These are phyloP conservation scores for Sarocladiaceae sp. DNA, from an alignment of 2,329 filamentous ascomycete genomes.

Conservation along the genomic window DNA sequence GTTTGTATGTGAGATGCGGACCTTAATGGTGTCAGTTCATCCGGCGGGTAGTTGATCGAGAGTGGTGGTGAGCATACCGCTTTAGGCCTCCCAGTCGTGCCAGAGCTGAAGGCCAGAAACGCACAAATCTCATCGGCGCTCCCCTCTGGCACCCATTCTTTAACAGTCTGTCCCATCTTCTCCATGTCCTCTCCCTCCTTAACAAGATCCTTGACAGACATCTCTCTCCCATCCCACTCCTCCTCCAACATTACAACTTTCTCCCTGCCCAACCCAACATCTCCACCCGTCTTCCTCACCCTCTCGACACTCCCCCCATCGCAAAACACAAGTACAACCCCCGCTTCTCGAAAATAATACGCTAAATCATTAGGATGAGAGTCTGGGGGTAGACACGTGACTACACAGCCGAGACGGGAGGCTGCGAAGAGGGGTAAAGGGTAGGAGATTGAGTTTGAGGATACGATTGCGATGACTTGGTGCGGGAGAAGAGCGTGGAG, in stretches of 20 bases:
- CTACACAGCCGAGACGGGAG: background rate
- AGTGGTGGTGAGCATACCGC: background rate
- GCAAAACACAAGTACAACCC: background rate
- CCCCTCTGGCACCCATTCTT: background rate
- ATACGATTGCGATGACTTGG: background rate
- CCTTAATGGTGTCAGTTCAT: background rate
- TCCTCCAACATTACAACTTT: background rate
- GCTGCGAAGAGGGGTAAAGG: background rate
- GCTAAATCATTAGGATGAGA: background rate
- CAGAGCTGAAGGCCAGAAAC: background rate
- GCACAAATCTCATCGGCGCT: background rate
- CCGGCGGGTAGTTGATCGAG: background rate
- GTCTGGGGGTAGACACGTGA: background rate
- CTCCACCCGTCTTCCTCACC: background rate
- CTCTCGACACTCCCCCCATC: background rate
- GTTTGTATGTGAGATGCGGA: background rate
- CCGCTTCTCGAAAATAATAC: background rate
- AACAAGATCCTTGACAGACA: background rate
- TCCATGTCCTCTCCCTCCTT: background rate
- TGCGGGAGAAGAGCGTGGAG: background rate
- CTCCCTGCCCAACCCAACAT: background rate
- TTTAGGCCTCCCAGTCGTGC: background rate
- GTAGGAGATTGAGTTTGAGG: background rate
- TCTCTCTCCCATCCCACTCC: background rate
- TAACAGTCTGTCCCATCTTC: background rate